A percentile compares a stretch with the other conserved stretches of the same genome.
Conservation (phyloP, 495 filamentous ascomycete genomes). For the Parachaetomium inaequale region DNA sequence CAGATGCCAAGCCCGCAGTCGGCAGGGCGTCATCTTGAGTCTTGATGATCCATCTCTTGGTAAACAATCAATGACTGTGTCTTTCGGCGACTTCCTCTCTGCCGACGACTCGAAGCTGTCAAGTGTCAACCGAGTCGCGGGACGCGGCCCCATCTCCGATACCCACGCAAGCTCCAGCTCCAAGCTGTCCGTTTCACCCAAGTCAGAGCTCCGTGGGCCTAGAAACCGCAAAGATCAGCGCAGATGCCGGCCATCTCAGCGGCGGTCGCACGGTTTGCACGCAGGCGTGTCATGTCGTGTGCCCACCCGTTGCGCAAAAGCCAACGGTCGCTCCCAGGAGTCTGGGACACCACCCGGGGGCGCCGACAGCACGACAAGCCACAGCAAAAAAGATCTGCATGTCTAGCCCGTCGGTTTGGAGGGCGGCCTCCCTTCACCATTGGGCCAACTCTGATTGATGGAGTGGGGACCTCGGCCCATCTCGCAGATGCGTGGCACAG, state of each 20-base stretch:
- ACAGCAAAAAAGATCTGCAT: constrained; percentile 15
- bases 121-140: neutral
- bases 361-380: constrained; percentile 10
- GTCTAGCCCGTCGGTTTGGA: neutral
- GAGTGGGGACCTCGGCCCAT: neutral
- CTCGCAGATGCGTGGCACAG: constrained; percentile 15
- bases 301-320: constrained; percentile 2
- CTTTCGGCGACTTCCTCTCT: too few relatives aligned
- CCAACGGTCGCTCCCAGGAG: constrained; percentile 9
- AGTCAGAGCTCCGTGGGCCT: neutral
- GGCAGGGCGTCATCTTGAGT: constrained; percentile 3
- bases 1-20: neutral
- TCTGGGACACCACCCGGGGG: constrained; percentile 13
- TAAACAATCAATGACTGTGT: too few relatives aligned
- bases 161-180: constrained; percentile 2
- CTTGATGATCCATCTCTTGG: neutral
- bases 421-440: constrained; percentile 8
- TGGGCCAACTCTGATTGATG: neutral
- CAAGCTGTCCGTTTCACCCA: neutral
- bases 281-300: too few relatives aligned
- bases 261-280: neutral
- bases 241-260: neutral
- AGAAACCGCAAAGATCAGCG: constrained; percentile 7
- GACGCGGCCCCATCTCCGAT: neutral
- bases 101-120: neutral